phyloP scores from a whole-genome alignment of 352 stramenopile genomes.

The Phytopythium boreale region DNA sequence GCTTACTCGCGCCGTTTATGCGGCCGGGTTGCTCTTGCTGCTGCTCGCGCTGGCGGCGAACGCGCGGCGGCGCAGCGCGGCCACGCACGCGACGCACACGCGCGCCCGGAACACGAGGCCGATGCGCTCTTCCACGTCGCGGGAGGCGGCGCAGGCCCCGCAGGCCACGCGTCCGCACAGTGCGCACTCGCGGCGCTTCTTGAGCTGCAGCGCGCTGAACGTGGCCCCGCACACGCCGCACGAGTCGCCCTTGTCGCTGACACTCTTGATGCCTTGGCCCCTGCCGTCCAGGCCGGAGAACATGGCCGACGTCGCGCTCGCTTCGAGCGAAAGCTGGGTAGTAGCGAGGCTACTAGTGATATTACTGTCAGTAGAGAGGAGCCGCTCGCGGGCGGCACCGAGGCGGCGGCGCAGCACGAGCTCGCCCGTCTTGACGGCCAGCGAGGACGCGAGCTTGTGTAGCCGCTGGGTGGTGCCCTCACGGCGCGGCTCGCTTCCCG shows the following conservation, averaged over 20 bases:
- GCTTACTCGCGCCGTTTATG: not conserved
- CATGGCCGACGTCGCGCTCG: not conserved
- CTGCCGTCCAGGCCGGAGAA: too few relatives aligned
- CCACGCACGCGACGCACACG: constrained; percentile 10
- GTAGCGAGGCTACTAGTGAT: not conserved
- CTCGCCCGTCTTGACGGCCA: constrained; percentile 11
- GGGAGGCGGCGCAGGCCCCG: constrained; percentile 3
- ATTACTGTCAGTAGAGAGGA: not conserved
- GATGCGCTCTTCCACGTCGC: constrained; percentile 12
- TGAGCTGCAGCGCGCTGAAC: constrained; percentile 10
- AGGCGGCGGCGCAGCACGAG: constrained; percentile 19
- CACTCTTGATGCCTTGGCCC: not conserved
- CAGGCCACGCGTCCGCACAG: constrained; percentile 7
- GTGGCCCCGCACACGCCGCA: constrained; percentile 9
- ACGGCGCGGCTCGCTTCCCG: constrained; percentile 1
- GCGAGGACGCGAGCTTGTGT: constrained; percentile 4
- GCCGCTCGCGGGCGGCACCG: constrained; percentile 5
- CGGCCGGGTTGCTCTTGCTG: not conserved
- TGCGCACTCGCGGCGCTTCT: constrained; percentile 11
- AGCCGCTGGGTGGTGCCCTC: constrained; percentile 12
- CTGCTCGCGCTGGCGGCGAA: constrained; percentile 3
- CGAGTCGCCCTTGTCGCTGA: not conserved
- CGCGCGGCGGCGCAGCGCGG: constrained; percentile 1
- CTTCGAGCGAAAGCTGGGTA: not conserved
- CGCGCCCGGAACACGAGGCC: constrained; percentile 7